Base-by-base conservation (phyloP, 2,329 filamentous ascomycete species). In the Claviceps arundinis region DNA sequence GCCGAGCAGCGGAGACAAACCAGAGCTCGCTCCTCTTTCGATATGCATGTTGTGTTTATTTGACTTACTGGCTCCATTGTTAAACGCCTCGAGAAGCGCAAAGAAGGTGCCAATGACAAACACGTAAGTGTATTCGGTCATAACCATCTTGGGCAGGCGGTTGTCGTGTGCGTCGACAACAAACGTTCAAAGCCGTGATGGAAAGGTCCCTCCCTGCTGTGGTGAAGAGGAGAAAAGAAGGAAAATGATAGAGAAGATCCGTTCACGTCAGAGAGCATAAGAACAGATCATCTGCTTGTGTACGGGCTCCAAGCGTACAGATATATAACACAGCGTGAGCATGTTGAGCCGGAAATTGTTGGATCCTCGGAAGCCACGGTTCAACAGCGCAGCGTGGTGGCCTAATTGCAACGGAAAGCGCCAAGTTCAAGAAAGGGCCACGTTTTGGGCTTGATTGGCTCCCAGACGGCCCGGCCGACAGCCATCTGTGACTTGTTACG, bases 61-160 rank as follows among this genome's bases (percentile, higher is more conserved):
- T 6, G 17, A 78, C 81, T 69, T 70, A 87, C 83, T 87, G 61
- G 84, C 84, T 66, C 84, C 84, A 66, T 87, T 88, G 76, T 88
- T 88, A 76, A 74, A 87, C 55, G 84, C 84, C 69, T 88, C 84
- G 48, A 88, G 79, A 66, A 87, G 68, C 70, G 84, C 84, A 75
- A 88, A 87, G 61, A 82, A 70, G 26, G 83, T 87, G 79, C 84
- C 84, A 59, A 88, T 82, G 71, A 73, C 84, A 65, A 88, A 87
- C 62, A 88, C 67, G 66, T 88, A 87, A 60, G 76, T 80, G 66
- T 85, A 87, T 60, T 81, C 65, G 61, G 77, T 65, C 60, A 84
- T 74, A 61, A 68, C 67, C 77, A 81, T 82, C 57, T 70, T 78
- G 59, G 51, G 54, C 41, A 45, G 26, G 5, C 53, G 37, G 42